Base-by-base conservation (phyloP, 345 rosid genomes). In the Heritiera littoralis region DNA sequence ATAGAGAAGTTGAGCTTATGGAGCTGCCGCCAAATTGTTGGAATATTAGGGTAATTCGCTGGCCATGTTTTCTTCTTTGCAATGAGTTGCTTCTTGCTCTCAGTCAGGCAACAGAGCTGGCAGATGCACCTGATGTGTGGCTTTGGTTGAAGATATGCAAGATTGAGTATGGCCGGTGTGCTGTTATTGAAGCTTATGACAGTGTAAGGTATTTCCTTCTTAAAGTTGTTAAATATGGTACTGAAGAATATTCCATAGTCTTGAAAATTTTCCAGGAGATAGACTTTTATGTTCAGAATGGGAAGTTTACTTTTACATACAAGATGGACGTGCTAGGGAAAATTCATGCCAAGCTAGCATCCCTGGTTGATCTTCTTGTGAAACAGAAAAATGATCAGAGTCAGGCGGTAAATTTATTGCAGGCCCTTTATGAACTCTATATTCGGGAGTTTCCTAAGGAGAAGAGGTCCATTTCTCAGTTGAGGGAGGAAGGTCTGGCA, bases 1-100 rank as follows among this genome's bases (percentile, higher is more conserved):
- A 94, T 82, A 54, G 63, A 76, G 98, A 94, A 75, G 73, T 84
- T 72, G 98, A 94, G 88, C 92, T 94, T 66, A 77, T 94, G 79
- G 96, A 90, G 77, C 82, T 94, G 81, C 92, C 92, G 0, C 92
- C 96, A 78, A 92, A 92, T 85, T 88, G 80, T 80, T 94, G 98
- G 98, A 61, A 85, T 80, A 89, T 94, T 18, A 86, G 92, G 80
- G 97, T 92, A 68, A 85, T 94, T 78, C 93, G 98, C 51, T 94
- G 97, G 98, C 98, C 98, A 2, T 91, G 97, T 85, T 58, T 86
- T 80, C 89, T 92, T 66, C 92, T 94, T 5, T 88, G 96, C 86
- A 94, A 94, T 74, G 97, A 92, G 90, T 86, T 94, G 54, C 86
- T 92, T 65, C 93, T 91, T 58, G 96, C 98, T n/a, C 88, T 94